Evolutionary conservation across 2,329 filamentous ascomycete genomes (phyloP), one percentile per base, ranked within the genome.

Genomic region (Aureobasidium sp.): DNA sequence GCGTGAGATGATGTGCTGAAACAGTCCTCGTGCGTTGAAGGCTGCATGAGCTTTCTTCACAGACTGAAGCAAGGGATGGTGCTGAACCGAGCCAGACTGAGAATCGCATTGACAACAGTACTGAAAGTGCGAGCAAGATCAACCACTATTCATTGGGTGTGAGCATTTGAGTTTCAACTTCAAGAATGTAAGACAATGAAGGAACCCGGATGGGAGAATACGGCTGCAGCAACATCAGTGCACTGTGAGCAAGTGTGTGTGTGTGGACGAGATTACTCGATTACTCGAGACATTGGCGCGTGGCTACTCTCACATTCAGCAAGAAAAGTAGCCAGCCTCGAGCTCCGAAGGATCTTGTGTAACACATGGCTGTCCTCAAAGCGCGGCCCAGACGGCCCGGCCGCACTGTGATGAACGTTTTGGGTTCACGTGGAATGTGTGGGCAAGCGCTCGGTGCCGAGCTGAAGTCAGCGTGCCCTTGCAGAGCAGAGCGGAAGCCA

Each of bases 381-480:
- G 54, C 42, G 42, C 54, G 54, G 54, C 42, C 54, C 42, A 45
- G 54, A 48, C 54, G 57, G 55, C 21, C 44, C 34, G 44, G 32
- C 51, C 32, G 21, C n/a, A 39, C 21, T 36, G 45, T 49, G 34
- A 50, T 59, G 41, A 30, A 29, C 29, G n/a, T 57, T 57, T 34
- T 48, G 54, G 42, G 39, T 59, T 59, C 57, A 59, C 45, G 57
- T 59, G 57, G 57, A 59, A 59, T 59, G 57, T 59, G 44, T 59
- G 55, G 34, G 45, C 25, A 49, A 50, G 55, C 45, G 57, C 57
- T 59, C 54, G 54, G 49, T 39, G 49, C 49, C 36, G 49, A 53
- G 21, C 21, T 21, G 21, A 21, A 21, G 21, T 21, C 34, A 39
- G 49, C 21, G 7, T 39, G 54, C 54, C 41, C 54, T 48, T 59